phyloP scores from a whole-genome alignment of 768 basidiomycete genomes.

The Austroboletus eburneus region DNA sequence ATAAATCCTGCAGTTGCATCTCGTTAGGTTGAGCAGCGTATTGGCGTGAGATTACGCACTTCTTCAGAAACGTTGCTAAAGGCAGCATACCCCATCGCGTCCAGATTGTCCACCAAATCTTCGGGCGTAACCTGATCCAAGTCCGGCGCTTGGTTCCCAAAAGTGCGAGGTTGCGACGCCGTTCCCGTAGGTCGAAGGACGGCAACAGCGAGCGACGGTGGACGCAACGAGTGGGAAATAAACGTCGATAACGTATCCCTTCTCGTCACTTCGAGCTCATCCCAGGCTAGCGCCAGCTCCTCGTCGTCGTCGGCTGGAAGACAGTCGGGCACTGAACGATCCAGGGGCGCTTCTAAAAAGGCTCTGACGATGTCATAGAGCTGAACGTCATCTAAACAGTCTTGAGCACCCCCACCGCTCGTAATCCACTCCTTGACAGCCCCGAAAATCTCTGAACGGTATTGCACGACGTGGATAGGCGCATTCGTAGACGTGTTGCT shows the following conservation, averaged over 20 bases:
- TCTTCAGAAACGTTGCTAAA: slow-evolving; percentile 77
- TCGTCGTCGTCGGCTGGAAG: slow-evolving; percentile 34
- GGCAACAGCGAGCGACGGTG: slow-evolving; percentile 34
- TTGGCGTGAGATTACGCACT: too few relatives aligned
- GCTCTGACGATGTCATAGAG: slow-evolving; percentile 53
- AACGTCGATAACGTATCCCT: slow-evolving; percentile 44
- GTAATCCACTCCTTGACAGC: slow-evolving; percentile 70
- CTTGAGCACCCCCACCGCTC: slow-evolving; percentile 72
- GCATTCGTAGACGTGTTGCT: slow-evolving; percentile 38
- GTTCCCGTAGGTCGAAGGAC: slow-evolving; percentile 18
- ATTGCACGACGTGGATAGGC: slow-evolving; percentile 45
- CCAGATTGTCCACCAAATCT: slow-evolving; percentile 72
- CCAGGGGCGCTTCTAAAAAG: slow-evolving; percentile 56
- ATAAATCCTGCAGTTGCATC: slow-evolving; percentile 54
- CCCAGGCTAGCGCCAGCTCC: slow-evolving; percentile 46
- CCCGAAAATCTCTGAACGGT: slow-evolving; percentile 60
- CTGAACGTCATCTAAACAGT: slow-evolving; percentile 67
- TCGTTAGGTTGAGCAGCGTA: background rate
- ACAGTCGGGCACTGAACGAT: slow-evolving; percentile 46
- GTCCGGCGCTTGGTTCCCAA: slow-evolving; percentile 50
- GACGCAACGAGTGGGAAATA: slow-evolving; percentile 56
- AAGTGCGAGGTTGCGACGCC: slow-evolving; percentile 13
- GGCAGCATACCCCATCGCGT: slow-evolving; percentile 71
- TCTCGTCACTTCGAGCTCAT: slow-evolving; percentile 40
- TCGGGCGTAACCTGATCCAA: slow-evolving; percentile 61